These are phyloP conservation scores for Rhodamnia rubescens DNA, from an alignment of 345 rosid genomes.

Conservation along the genomic window DNA sequence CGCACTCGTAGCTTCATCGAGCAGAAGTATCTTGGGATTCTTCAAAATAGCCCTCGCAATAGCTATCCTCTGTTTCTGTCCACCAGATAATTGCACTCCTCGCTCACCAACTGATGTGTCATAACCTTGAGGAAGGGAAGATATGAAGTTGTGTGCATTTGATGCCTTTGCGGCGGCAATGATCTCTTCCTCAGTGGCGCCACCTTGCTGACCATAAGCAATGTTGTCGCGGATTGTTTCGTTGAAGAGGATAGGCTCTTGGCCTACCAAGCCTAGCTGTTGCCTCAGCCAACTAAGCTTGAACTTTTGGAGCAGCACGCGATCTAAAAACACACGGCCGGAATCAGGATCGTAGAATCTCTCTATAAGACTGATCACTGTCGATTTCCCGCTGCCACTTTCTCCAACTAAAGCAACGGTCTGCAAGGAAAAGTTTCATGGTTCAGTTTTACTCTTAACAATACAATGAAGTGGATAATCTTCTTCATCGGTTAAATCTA, in stretches of 20 bases:
- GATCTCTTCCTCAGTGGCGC: too few species aligned
- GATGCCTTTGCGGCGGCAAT: conserved; percentile 44
- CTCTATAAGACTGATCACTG: conserved; percentile 51
- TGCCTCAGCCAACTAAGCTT: conserved; percentile 60
- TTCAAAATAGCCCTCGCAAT: conserved; percentile 55
- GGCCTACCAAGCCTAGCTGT: conserved; percentile 60
- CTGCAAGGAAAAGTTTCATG: conserved; percentile 12
- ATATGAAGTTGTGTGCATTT: conserved; percentile 60
- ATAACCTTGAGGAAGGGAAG: conserved; percentile 51
- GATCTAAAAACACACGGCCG: too few species aligned
- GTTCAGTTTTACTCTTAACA: background rate
- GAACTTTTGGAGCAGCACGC: conserved; percentile 22
- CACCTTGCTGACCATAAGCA: conserved; percentile 45
- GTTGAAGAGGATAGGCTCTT: conserved; percentile 73
- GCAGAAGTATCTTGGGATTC: conserved; percentile 53
- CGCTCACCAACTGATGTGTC: conserved; percentile 58
- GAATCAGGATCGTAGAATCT: conserved; percentile 71
- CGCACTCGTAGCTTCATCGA: conserved; percentile 74
- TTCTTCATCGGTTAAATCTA: background rate
- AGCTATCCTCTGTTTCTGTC: conserved; percentile 60
- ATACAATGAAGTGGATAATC: background rate
- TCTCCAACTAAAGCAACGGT: conserved; percentile 69
- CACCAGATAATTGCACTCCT: conserved; percentile 65
- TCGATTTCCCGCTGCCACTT: conserved; percentile 74
- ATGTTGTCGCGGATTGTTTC: conserved; percentile 56